These are phyloP conservation scores for Exophiala mesophila DNA, from an alignment of 2,329 filamentous ascomycete genomes.

Conservation along the genomic window DNA sequence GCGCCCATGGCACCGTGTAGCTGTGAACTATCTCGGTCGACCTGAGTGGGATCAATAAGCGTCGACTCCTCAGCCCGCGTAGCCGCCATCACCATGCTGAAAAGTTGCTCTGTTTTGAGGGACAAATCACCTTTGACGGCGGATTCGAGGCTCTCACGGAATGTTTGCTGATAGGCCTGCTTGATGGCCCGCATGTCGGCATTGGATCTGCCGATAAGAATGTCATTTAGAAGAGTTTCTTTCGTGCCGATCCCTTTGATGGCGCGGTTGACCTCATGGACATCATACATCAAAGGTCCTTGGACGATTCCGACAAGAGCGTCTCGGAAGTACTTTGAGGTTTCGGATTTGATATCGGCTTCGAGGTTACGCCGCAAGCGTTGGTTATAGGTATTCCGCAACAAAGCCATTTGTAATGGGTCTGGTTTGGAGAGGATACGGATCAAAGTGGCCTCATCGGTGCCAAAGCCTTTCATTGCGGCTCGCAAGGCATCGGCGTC, in stretches of 20 bases:
- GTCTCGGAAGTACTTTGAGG: slow-evolving; percentile 67
- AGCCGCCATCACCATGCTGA: slow-evolving; percentile 72
- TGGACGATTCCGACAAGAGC: slow-evolving; percentile 69
- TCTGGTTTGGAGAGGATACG: slow-evolving; percentile 66
- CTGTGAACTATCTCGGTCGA: slow-evolving; percentile 70
- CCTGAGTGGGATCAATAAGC: slow-evolving; percentile 66
- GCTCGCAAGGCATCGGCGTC: slow-evolving; percentile 68
- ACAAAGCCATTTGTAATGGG: slow-evolving; percentile 67
- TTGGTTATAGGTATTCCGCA: slow-evolving; percentile 63
- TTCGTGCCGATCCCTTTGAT: slow-evolving; percentile 81
- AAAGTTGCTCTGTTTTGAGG: slow-evolving; percentile 79
- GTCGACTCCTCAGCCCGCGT: slow-evolving; percentile 71
- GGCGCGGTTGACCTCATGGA: slow-evolving; percentile 63
- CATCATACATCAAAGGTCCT: slow-evolving; percentile 75
- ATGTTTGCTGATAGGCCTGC: slow-evolving; percentile 64
- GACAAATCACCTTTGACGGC: slow-evolving; percentile 76
- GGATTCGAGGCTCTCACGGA: slow-evolving; percentile 60
- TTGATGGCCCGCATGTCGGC: slow-evolving; percentile 88
- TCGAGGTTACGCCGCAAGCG: slow-evolving; percentile 64
- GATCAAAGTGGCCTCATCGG: slow-evolving; percentile 75
- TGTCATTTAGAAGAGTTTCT: slow-evolving; percentile 77
- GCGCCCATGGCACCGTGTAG: slow-evolving; percentile 69
- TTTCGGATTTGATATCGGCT: slow-evolving; percentile 72
- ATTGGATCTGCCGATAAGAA: slow-evolving; percentile 76
- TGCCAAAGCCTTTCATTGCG: slow-evolving; percentile 93